Conservation (phyloP, 129 eudicot species). For the Glebionis coronaria region DNA sequence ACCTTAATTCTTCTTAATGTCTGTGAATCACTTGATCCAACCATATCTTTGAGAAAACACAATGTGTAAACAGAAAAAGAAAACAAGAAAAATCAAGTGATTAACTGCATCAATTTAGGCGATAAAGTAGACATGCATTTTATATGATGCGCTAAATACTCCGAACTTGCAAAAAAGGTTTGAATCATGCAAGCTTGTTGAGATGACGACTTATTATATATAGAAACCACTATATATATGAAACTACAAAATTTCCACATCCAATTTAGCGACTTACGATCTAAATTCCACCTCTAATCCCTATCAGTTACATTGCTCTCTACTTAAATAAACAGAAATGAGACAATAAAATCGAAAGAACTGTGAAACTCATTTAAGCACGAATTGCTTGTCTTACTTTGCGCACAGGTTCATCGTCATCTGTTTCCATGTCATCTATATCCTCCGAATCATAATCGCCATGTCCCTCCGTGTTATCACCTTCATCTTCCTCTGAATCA, state of each 20-base stretch:
- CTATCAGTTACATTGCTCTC: conserved; percentile 10
- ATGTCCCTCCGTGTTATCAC: conserved; percentile 15
- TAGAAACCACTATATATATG: conserved; percentile 7
- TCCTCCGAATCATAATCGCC: conserved; percentile 35
- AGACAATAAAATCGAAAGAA: neutral
- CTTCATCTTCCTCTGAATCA: conserved; percentile 32
- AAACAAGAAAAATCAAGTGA: too few relatives aligned
- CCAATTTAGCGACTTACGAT: neutral
- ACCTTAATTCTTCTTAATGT: too few relatives aligned
- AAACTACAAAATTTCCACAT: conserved; percentile 28
- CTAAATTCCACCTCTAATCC: neutral
- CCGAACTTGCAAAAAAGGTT: neutral
- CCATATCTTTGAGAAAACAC: too few relatives aligned
- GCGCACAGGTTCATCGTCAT: conserved; percentile 25
- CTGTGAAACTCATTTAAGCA: conserved; percentile 1
- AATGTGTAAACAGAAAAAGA: too few relatives aligned
- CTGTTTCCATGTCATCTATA: conserved; percentile 21
- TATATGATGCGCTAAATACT: neutral
- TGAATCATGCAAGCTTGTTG: neutral
- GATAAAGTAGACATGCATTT: too few relatives aligned
- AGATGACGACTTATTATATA: conserved; percentile 12
- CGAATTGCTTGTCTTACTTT: conserved; percentile 20
- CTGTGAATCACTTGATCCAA: too few relatives aligned
- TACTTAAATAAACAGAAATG: conserved; percentile 17
- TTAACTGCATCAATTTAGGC: too few relatives aligned